Evolutionary conservation across 441 rosid species (phyloP).

Genomic region (Populus hybrid): DNA sequence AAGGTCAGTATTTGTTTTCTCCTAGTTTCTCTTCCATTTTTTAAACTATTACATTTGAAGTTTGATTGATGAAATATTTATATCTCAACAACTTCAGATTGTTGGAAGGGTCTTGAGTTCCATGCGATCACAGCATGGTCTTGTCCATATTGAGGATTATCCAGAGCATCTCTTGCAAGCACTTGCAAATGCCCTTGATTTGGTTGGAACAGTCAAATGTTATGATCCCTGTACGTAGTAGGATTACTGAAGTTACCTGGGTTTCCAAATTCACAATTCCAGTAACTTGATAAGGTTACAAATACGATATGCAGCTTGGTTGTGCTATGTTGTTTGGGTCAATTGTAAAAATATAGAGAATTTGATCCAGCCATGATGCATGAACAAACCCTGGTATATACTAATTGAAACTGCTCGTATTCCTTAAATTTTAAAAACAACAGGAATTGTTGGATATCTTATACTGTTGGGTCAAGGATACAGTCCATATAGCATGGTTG

Average conservation of each 20-base stretch:
- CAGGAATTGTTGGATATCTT: background rate
- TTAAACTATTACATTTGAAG: background rate
- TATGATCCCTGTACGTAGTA: slow-evolving; percentile 21
- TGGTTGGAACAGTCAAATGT: slow-evolving; percentile 55
- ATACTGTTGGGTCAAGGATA: background rate
- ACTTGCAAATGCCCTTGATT: slow-evolving; percentile 38
- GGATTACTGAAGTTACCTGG: background rate
- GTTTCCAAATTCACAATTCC: background rate
- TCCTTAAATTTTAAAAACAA: background rate
- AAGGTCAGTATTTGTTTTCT: slow-evolving; percentile 31
- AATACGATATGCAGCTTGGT: background rate
- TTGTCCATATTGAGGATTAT: slow-evolving; percentile 38
- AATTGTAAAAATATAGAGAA: background rate
- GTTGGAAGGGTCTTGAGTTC: slow-evolving; percentile 54
- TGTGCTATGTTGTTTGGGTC: background rate
- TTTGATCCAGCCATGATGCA: background rate
- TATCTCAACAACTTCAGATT: slow-evolving; percentile 29
- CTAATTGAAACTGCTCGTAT: background rate
- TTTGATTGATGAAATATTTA: background rate
- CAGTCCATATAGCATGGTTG: background rate
- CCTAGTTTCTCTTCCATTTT: background rate
- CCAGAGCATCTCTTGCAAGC: slow-evolving; percentile 47
- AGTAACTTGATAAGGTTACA: background rate
- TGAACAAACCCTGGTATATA: background rate
- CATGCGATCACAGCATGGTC: slow-evolving; percentile 38